Evolutionary conservation across 2,329 filamentous ascomycete genomes (phyloP).

Genomic region (Epicoccum nigrum): DNA sequence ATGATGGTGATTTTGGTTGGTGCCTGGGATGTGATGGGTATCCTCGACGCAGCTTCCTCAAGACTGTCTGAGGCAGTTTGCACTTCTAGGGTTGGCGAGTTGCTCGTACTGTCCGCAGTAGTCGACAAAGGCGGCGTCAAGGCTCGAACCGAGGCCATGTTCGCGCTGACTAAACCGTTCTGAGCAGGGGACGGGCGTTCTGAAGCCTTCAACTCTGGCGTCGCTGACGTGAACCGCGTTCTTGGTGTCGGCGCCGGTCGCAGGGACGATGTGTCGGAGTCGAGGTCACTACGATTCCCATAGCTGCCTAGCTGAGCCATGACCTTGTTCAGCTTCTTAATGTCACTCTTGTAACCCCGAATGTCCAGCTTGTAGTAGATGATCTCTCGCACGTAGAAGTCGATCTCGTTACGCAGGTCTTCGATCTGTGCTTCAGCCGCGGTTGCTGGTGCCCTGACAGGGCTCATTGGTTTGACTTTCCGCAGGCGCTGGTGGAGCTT

Average conservation of each 20-base stretch:
- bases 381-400: constrained; percentile 55
- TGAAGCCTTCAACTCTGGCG: constrained; percentile 26
- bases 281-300: constrained; percentile 33
- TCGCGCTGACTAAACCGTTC: constrained; percentile 8
- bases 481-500: constrained; percentile 42
- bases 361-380: constrained; percentile 58
- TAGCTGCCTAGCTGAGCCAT: constrained; percentile 32
- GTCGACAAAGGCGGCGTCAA: constrained; percentile 9
- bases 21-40: not conserved
- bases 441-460: not conserved
- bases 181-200: constrained; percentile 9
- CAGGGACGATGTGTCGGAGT: constrained; percentile 38
- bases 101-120: not conserved
- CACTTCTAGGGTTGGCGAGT: not conserved
- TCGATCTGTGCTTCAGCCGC: constrained; percentile 27
- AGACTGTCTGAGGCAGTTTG: not conserved
- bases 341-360: constrained; percentile 52
- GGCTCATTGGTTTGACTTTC: constrained; percentile 27
- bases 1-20: not conserved
- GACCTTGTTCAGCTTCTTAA: constrained; percentile 43
- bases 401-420: constrained; percentile 48
- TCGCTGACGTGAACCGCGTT: constrained; percentile 23
- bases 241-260: constrained; percentile 33
- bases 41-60: not conserved
- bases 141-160: not conserved